Conservation (phyloP, 129 eudicot genomes). For the Cynara cardunculus region DNA sequence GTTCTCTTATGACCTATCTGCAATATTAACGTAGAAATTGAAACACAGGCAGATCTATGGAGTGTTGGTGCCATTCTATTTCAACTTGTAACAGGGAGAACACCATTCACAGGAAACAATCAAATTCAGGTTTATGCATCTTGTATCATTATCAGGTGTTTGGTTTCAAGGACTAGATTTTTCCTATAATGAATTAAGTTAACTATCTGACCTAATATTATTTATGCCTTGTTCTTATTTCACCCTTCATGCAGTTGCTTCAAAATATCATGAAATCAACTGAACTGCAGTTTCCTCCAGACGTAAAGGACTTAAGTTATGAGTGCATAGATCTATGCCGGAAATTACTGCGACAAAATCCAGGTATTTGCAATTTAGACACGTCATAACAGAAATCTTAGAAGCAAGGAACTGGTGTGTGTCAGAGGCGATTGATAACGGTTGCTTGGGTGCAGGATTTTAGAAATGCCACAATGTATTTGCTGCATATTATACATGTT, state of each 20-base stretch:
- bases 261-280: conserved; percentile 69
- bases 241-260: conserved; percentile 54
- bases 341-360: conserved; percentile 66
- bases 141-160: conserved; percentile 12
- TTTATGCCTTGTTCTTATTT: conserved; percentile 13
- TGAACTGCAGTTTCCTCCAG: conserved; percentile 74
- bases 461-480: background rate
- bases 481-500: background rate
- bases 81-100: conserved; percentile 92
- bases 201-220: background rate
- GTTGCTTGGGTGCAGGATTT: background rate
- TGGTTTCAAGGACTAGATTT: conserved; percentile 7
- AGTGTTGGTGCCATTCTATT: conserved; percentile 93
- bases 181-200: conserved; percentile 1
- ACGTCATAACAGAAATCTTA: background rate
- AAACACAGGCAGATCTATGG: conserved; percentile 98
- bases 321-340: conserved; percentile 69
- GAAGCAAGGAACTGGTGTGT: conserved; percentile 2
- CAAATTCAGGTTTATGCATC: conserved; percentile 66
- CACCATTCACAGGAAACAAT: conserved; percentile 86
- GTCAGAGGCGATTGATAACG: background rate
- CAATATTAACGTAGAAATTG: conserved; percentile 29
- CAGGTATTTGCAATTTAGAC: conserved; percentile 39
- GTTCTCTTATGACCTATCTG: background rate
- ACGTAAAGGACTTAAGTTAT: conserved; percentile 62